Base-by-base conservation (phyloP, 1,139 yeast species). In the Nematodospora anomalae region DNA sequence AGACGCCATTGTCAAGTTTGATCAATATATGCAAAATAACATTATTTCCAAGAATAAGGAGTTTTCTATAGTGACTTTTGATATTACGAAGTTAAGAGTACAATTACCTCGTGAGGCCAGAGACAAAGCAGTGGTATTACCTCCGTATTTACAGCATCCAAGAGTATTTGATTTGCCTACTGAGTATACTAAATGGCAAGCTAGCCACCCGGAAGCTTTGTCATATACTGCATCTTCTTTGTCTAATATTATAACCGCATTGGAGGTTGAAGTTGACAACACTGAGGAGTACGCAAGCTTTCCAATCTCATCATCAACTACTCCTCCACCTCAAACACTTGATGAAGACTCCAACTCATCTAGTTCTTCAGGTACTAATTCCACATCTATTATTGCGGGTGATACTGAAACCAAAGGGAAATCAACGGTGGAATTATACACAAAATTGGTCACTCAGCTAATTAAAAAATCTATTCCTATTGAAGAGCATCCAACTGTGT, bases 21-120 rank as follows among this genome's bases (percentile, higher is more conserved):
- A 83, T 50, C 50, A 49, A 20, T 71, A 63, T 42, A 60, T 82
- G 30, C 74, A 74, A 41, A 67, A 68, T 26, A 52, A 66, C 35
- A 51, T 78, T 29, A 52, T 72, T 9, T 52, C 65, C 18, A 62
- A 68, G 29, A 68, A 71, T 5, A 59, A 63, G 35, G 82, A 79
- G 26, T 83, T 87, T 55, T 67, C 81, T 2, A 76, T 89, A 51
- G 83, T 88, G 30, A 73, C 89, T 1, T 67, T 78, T 46, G 80
- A 80, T 51, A 70, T 81, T 7, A 76, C 83, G 77, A 83, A 81
- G 47, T 62, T 90, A 33, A 71, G 90, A 44, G 90, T 88, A 23
- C 87, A 84, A 50, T 60, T 90, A 18, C 82, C 86, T 4, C 71
- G 95, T 33, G 95, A 87, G 55, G 88, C 95, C 7, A 70, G 87